A percentile compares a stretch with the other conserved stretches of the same genome.
phyloP scores from a whole-genome alignment of 2,329 filamentous ascomycete species.

The Colletotrichum tropicale region DNA sequence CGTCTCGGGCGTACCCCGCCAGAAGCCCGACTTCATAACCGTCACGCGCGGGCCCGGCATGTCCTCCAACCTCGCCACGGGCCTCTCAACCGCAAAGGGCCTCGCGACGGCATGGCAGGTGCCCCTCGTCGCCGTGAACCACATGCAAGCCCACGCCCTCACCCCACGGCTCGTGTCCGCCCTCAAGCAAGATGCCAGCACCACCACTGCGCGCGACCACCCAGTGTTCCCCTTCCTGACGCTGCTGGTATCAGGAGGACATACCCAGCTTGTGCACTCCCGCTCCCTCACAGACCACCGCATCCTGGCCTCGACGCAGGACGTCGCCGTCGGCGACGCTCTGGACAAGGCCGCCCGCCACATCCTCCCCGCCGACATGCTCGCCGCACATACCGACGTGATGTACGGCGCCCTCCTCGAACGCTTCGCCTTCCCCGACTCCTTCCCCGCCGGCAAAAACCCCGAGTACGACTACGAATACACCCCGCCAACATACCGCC shows the following conservation, averaged over 20 bases:
- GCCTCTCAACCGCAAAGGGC: constrained; percentile 85
- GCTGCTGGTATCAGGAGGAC: constrained; percentile 88
- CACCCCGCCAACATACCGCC: constrained; percentile 59
- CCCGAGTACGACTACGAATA: constrained; percentile 49
- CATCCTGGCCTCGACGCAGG: constrained; percentile 74
- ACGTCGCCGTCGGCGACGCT: constrained; percentile 88
- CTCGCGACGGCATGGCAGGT: constrained; percentile 82
- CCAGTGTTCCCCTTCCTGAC: constrained; percentile 85
- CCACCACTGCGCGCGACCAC: background rate
- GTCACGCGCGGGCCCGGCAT: constrained; percentile 93
- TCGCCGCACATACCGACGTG: constrained; percentile 62
- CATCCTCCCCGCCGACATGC: constrained; percentile 68
- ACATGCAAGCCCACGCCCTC: constrained; percentile 96
- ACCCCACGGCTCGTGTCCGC: constrained; percentile 80
- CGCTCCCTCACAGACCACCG: constrained; percentile 69
- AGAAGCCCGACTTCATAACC: constrained; percentile 80
- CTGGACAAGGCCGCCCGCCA: constrained; percentile 85
- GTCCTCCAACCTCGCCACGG: constrained; percentile 76
- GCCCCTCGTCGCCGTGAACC: constrained; percentile 85
- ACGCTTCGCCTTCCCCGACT: constrained; percentile 71
- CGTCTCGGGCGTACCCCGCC: constrained; percentile 22
- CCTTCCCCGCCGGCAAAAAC: constrained; percentile 27
- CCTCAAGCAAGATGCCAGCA: constrained; percentile 40
- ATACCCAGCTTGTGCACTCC: constrained; percentile 86
- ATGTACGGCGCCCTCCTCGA: constrained; percentile 87